phyloP scores from a whole-genome alignment of 176 grass and related monocot genomes.

The Stipa capillata region DNA sequence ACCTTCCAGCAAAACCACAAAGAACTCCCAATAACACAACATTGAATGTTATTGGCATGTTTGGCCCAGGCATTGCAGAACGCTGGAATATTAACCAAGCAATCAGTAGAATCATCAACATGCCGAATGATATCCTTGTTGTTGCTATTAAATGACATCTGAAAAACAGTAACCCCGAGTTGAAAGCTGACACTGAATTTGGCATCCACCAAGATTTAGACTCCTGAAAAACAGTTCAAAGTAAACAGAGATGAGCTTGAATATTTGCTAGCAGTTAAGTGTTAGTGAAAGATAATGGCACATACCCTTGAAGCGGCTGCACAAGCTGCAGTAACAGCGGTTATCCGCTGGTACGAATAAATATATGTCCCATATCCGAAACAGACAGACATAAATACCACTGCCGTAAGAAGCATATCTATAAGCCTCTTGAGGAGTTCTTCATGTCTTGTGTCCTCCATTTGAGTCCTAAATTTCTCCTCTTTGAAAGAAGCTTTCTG shows the following conservation, averaged over 20 bases:
- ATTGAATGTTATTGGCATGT: slow-evolving; percentile 90
- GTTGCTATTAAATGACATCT: slow-evolving; percentile 62
- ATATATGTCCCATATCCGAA: slow-evolving; percentile 72
- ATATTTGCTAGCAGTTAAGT: background rate
- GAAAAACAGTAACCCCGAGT: slow-evolving; percentile 42
- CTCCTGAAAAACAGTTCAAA: slow-evolving; percentile 38
- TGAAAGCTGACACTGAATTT: slow-evolving; percentile 57
- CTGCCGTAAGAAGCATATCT: slow-evolving; percentile 71
- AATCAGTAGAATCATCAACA: slow-evolving; percentile 66
- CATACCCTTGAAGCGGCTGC: slow-evolving; percentile 45
- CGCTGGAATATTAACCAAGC: slow-evolving; percentile 63
- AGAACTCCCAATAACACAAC: slow-evolving; percentile 55
- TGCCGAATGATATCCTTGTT: slow-evolving; percentile 47
- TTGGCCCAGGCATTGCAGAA: slow-evolving; percentile 41
- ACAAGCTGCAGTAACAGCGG: slow-evolving; percentile 60
- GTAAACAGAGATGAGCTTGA: background rate
- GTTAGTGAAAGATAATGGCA: background rate
- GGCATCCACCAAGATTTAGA: slow-evolving; percentile 84
- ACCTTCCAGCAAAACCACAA: slow-evolving; percentile 71
- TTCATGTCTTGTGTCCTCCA: slow-evolving; percentile 50
- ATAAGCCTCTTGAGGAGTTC: slow-evolving; percentile 64
- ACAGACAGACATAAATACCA: slow-evolving; percentile 73
- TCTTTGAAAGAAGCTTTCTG: slow-evolving; percentile 75
- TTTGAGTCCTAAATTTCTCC: slow-evolving; percentile 75
- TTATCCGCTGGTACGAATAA: slow-evolving; percentile 73